Evolutionary conservation across 2,329 filamentous ascomycete genomes (phyloP).

Genomic region (Juglanconis oblonga): DNA sequence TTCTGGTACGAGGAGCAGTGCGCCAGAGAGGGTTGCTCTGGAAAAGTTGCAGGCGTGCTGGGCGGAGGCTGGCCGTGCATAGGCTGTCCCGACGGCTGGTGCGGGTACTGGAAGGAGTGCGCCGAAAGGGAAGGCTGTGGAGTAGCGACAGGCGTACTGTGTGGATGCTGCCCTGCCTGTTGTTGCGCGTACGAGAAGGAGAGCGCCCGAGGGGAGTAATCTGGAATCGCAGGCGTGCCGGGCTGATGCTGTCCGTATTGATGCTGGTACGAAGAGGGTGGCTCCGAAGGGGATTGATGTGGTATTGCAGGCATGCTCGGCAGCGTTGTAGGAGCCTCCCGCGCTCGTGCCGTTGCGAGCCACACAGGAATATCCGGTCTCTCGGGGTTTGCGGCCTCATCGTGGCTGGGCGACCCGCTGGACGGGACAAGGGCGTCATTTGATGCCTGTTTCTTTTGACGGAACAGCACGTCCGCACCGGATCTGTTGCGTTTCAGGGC

Average conservation of each 20-base stretch:
- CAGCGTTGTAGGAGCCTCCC: background rate
- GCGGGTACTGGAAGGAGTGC: background rate
- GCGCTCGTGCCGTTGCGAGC: background rate
- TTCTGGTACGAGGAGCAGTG: background rate
- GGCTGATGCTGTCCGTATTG: background rate
- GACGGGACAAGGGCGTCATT: background rate
- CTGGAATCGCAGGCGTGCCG: background rate
- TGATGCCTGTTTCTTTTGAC: background rate
- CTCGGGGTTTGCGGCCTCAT: background rate
- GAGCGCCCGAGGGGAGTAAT: background rate
- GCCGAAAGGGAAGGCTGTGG: background rate
- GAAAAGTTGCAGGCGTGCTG: background rate
- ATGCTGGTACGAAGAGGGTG: background rate
- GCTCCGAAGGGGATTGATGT: background rate
- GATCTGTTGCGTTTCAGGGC: slow-evolving; percentile 3
- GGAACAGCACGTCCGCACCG: slow-evolving; percentile 6
- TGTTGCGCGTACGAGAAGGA: background rate
- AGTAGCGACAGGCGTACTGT: background rate
- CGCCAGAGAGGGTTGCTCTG: background rate
- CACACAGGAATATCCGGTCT: slow-evolving; percentile 1
- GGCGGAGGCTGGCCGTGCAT: background rate
- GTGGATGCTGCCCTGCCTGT: background rate
- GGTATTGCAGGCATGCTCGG: background rate
- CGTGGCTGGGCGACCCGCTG: background rate
- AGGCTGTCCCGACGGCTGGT: background rate